phyloP scores from a whole-genome alignment of 805 yeast species.

The Starmerella ratchasimensis region DNA sequence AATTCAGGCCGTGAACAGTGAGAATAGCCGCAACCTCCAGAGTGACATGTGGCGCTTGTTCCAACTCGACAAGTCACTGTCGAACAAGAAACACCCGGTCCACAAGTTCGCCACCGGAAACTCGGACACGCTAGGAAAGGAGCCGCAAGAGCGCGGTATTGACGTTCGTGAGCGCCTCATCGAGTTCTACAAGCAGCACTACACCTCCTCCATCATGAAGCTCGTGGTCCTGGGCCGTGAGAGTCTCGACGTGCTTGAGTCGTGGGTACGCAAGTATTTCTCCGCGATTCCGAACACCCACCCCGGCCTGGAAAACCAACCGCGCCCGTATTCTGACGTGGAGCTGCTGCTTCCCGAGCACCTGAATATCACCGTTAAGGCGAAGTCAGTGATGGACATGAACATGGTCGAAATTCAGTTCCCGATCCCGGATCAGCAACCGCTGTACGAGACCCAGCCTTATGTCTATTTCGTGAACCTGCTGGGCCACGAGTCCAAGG shows the following conservation, averaged over 20 bases:
- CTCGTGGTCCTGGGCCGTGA: slow-evolving; percentile 76
- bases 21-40: slow-evolving; percentile 86
- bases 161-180: slow-evolving; percentile 73
- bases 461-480: slow-evolving; percentile 62
- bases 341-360: slow-evolving; percentile 37
- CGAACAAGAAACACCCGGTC: slow-evolving; percentile 69
- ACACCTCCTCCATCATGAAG: slow-evolving; percentile 82
- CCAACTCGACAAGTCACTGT: slow-evolving; percentile 64
- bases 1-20: slow-evolving; percentile 88
- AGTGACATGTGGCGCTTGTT: slow-evolving; percentile 78
- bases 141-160: slow-evolving; percentile 44
- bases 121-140: slow-evolving; percentile 51
- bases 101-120: slow-evolving; percentile 88
- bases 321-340: slow-evolving; percentile 29
- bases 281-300: slow-evolving; percentile 37
- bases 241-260: slow-evolving; percentile 51
- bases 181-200: slow-evolving; percentile 54
- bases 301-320: slow-evolving; percentile 19
- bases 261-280: slow-evolving; percentile 58
- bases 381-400: slow-evolving; percentile 72
- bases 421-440: slow-evolving; percentile 59
- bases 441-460: slow-evolving; percentile 56
- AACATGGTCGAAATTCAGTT: slow-evolving; percentile 56
- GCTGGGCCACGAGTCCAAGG: slow-evolving; percentile 85
- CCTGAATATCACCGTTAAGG: slow-evolving; percentile 41